These are phyloP conservation scores for Cucurbita pepo DNA, from an alignment of 306 rosid species.

Conservation along the genomic window DNA sequence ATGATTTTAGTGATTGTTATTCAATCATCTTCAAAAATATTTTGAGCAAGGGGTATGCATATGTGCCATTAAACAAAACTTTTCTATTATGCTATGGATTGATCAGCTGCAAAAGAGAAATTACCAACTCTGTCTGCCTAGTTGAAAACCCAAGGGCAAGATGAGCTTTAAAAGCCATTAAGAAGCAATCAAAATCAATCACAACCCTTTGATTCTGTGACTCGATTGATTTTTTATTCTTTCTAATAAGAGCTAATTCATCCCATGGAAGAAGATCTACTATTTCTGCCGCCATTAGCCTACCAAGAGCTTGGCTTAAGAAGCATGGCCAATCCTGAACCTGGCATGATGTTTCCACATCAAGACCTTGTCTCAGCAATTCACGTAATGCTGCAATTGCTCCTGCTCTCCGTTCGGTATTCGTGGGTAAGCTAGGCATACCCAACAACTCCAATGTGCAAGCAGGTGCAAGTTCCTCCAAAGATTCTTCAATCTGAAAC, in stretches of 20 bases:
- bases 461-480: slow-evolving; percentile 96
- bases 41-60: not conserved
- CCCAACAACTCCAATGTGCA: slow-evolving; percentile 82
- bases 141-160: slow-evolving; percentile 81
- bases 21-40: not conserved
- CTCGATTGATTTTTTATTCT: slow-evolving; percentile 83
- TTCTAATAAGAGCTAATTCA: slow-evolving; percentile 55
- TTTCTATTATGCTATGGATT: slow-evolving; percentile 2
- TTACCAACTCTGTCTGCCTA: slow-evolving; percentile 67
- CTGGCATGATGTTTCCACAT: slow-evolving; percentile 67
- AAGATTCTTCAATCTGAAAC: slow-evolving; percentile 84
- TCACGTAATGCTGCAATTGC: slow-evolving; percentile 90
- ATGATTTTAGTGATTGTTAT: not conserved
- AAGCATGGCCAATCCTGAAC: slow-evolving; percentile 89
- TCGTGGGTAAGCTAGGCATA: slow-evolving; percentile 50
- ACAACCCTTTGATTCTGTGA: slow-evolving; percentile 80
- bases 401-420: slow-evolving; percentile 70
- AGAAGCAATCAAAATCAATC: slow-evolving; percentile 67
- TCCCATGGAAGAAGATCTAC: slow-evolving; percentile 94
- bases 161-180: slow-evolving; percentile 56
- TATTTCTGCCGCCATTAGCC: slow-evolving; percentile 65
- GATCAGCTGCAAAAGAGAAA: slow-evolving; percentile 14
- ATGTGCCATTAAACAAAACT: not conserved
- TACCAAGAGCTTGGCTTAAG: slow-evolving; percentile 60
- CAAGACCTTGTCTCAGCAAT: slow-evolving; percentile 89